Base-by-base conservation (phyloP, 2,329 filamentous ascomycete genomes). In the Diplodia mutila region DNA sequence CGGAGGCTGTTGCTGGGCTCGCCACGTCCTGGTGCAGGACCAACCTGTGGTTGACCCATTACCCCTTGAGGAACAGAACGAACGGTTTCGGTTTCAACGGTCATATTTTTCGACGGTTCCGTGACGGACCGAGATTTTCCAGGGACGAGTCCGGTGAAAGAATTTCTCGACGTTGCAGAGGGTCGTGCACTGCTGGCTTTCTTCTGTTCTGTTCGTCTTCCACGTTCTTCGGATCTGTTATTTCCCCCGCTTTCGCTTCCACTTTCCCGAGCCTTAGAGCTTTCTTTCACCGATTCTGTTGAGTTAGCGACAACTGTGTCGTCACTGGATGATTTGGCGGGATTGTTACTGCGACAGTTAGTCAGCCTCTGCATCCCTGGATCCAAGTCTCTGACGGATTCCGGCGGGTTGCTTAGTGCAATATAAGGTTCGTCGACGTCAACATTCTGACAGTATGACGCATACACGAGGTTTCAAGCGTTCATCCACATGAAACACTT, bases 71-170 rank as follows among this genome's bases (percentile, higher is more conserved):
- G 93, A 66, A 97, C 91, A 3, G 94, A 97, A 52, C 89, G 91
- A 46, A 99, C 95, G 0, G 94, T 97, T 79, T 99, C 95, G 0
- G 95, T 97, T 81, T 99, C 95, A 16, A 98, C 94, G 11, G 93
- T 98, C 93, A 99, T 97, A 73, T 92, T 89, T 67, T 90, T 86
- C 42, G 91, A 90, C n/a, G 89, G 89, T 76, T 97, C 92, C 63
- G 85, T 82, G 12, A 81, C 77, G 32, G 87, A 83, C 76, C 94
- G 92, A 39, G 87, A 84, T 75, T 93, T 92, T 67, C 84, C 81
- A 66, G 81, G 80, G 63, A 83, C 82, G 49, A 91, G 85, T 69
- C 89, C 90, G 42, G 90, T 86, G 61, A 89, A 88, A 9, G 92
- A 92, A 69, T 91, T 83, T 70, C 92, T 82, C 78, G 88, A 74